Evolutionary conservation across 768 basidiomycete species (phyloP).

Genomic region (Gyrodon lividus): DNA sequence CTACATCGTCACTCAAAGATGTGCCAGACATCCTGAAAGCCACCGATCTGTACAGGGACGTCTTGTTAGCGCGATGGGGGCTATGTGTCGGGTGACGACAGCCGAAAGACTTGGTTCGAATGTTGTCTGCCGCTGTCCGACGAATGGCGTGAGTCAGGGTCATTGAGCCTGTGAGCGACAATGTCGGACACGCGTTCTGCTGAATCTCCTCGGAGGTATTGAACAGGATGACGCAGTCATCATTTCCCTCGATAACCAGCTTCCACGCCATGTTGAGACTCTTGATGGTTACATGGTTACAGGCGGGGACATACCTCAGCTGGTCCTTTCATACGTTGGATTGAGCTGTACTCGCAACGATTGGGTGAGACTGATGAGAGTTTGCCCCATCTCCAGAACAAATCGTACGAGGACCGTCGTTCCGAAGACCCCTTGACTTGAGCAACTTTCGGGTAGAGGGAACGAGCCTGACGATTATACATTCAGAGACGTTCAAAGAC

Average conservation of each 20-base stretch:
- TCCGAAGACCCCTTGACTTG: constrained; percentile 36
- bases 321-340: neutral
- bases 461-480: constrained; percentile 16
- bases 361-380: constrained; percentile 27
- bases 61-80: neutral
- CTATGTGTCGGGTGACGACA: neutral
- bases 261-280: constrained; percentile 2
- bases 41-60: neutral
- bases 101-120: neutral
- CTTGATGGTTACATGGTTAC: neutral
- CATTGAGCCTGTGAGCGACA: neutral
- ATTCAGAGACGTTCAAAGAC: neutral
- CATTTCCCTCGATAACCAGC: neutral
- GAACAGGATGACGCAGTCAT: neutral
- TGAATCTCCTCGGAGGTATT: neutral
- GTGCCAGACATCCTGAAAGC: neutral
- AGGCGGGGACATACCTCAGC: constrained; percentile 11
- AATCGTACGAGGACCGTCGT: constrained; percentile 35
- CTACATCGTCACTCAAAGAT: neutral
- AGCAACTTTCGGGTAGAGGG: constrained; percentile 42
- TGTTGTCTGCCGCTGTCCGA: neutral
- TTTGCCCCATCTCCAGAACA: constrained; percentile 35
- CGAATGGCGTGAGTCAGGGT: neutral
- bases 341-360: neutral
- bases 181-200: neutral